A percentile compares a stretch with the other conserved stretches of the same genome.
These are phyloP conservation scores for Penicillium flavigenum DNA, from an alignment of 495 filamentous ascomycete genomes.

Conservation along the genomic window DNA sequence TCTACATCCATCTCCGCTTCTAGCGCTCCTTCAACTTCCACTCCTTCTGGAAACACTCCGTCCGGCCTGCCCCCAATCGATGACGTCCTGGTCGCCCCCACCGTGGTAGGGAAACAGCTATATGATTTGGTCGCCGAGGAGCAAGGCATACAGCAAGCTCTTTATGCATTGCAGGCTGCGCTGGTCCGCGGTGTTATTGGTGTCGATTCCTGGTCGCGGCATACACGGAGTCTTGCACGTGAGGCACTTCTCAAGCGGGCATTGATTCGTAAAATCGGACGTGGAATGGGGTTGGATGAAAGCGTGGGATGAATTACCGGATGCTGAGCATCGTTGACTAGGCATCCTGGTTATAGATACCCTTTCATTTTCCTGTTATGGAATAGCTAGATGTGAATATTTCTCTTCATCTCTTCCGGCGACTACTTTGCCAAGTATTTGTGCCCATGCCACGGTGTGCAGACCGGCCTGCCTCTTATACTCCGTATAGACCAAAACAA, in stretches of 20 bases:
- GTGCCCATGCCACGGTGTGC: background rate
- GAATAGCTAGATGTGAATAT: background rate
- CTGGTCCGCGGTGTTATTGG: constrained; percentile 78
- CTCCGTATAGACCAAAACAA: background rate
- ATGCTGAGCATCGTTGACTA: background rate
- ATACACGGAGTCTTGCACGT: constrained; percentile 77
- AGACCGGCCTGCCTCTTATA: background rate
- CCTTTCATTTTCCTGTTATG: constrained; percentile 3
- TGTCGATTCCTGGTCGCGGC: constrained; percentile 76
- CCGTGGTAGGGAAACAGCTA: constrained; percentile 87
- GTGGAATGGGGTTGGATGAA: constrained; percentile 71
- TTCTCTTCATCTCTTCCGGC: background rate
- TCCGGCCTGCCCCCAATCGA: constrained; percentile 68
- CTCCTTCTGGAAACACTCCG: constrained; percentile 18
- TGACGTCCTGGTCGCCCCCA: constrained; percentile 88
- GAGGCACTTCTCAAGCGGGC: constrained; percentile 92
- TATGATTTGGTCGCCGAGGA: constrained; percentile 88
- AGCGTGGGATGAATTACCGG: constrained; percentile 3
- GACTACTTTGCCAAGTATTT: too few relatives aligned
- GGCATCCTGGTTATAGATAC: constrained; percentile 18
- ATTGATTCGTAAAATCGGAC: constrained; percentile 81
- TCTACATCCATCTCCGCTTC: constrained; percentile 41
- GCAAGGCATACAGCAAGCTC: constrained; percentile 74
- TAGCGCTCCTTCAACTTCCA: constrained; percentile 20
- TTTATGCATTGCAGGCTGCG: constrained; percentile 79